A percentile compares a stretch with the other conserved stretches of the same genome.
Evolutionary conservation across 2,329 filamentous ascomycete genomes (phyloP).

Genomic region (Ophiosphaerella korrae): DNA sequence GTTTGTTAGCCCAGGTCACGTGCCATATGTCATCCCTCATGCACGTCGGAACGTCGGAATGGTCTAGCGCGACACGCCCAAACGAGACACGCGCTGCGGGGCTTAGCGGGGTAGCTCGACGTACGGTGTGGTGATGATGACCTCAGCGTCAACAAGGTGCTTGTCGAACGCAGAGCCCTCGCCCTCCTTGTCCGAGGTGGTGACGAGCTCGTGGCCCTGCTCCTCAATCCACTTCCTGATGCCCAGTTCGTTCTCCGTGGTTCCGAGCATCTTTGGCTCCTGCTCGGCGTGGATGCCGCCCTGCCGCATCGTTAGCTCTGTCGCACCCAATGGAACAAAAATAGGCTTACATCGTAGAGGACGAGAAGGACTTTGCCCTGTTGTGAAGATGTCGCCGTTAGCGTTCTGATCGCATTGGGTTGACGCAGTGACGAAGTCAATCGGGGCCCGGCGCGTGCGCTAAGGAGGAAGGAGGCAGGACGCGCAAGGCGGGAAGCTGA

Average conservation of each 20-base stretch:
- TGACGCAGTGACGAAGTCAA: conserved; percentile 51
- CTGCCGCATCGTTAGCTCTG: conserved; percentile 47
- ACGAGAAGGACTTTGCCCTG: conserved; percentile 96
- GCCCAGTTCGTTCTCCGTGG: conserved; percentile 97
- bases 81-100: conserved; percentile 28
- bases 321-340: conserved; percentile 9
- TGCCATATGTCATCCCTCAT: conserved; percentile 2
- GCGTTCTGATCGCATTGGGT: conserved; percentile 62
- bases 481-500: conserved; percentile 64
- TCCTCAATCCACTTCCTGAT: conserved; percentile 97
- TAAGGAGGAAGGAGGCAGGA: conserved; percentile 59
- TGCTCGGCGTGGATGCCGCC: conserved; percentile 84
- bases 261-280: conserved; percentile 87
- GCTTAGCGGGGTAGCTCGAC: conserved; percentile 45
- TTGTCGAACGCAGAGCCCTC: conserved; percentile 92
- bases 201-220: conserved; percentile 93
- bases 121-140: conserved; percentile 98
- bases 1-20: conserved; percentile 18
- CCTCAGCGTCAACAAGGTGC: conserved; percentile 93
- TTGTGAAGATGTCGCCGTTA: conserved; percentile 68
- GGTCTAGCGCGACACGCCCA: conserved; percentile 14
- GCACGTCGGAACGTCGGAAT: not conserved
- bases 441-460: conserved; percentile 49
- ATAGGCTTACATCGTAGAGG: conserved; percentile 78
- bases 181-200: conserved; percentile 96